phyloP scores from a whole-genome alignment of 441 rosid genomes.

The Hura crepitans region DNA sequence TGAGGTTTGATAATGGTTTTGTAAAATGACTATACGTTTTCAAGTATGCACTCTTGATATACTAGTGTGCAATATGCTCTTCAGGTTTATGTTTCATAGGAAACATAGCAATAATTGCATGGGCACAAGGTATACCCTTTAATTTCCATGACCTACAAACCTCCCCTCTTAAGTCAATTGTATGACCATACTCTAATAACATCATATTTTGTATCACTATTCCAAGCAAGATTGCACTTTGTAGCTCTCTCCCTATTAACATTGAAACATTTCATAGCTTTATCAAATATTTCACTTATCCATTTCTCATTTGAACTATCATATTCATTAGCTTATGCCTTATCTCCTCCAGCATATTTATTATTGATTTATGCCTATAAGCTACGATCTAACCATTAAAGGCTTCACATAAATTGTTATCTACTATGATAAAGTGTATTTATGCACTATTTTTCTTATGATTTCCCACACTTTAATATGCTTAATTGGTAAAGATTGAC shows the following conservation, averaged over 20 bases:
- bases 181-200: not conserved
- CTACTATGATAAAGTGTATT: too few species aligned
- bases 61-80: not conserved
- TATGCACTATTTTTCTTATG: too few species aligned
- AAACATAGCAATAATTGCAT: not conserved
- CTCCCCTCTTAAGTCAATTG: not conserved
- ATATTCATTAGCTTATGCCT: not conserved
- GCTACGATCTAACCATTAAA: not conserved
- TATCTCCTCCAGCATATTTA: not conserved
- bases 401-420: not conserved
- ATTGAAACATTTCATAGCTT: not conserved
- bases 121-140: not conserved
- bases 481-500: too few species aligned
- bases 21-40: not conserved
- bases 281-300: not conserved
- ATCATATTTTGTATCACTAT: not conserved
- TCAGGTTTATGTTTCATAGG: not conserved
- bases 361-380: not conserved
- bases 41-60: not conserved
- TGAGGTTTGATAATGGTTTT: too few species aligned
- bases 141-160: not conserved
- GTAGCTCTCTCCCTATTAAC: not conserved
- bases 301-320: not conserved
- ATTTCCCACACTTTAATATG: too few species aligned
- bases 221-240: not conserved